Base-by-base conservation (phyloP, 768 basidiomycete genomes). In the Lactarius pseudohatsudake region DNA sequence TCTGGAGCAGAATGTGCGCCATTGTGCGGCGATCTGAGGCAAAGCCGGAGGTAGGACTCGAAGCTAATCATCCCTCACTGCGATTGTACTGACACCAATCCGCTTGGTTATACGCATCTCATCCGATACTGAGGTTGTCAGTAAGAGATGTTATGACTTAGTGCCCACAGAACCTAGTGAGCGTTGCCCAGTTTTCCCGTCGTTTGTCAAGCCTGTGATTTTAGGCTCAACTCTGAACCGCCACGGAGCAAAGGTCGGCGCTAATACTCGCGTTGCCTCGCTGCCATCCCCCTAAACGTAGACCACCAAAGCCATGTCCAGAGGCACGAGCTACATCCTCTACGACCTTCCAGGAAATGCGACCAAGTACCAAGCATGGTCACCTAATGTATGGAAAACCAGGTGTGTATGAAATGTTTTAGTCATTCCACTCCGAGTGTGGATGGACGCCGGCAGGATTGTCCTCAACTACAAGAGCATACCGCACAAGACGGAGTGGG, bases 401-500 rank as follows among this genome's bases (percentile, higher is more conserved):
- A 75, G 78, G 79, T 75, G 59, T 41, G 73, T 66, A 47, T 11
- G 5, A 40, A 41, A 41, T 22, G 1, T 26, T 26, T 7, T 45
- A 10, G 20, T 20, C 20, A 20, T 26, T 53, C 26, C 11, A 50
- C 11, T 22, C 45, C 22, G 45, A 22, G 47, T 53, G 50, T 4
- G 22, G 15, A 59, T 36, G 4, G 4, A 45, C 30, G 18, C 13
- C 3, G 6, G 32, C 36, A 80, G 77, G 67, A 74, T 73, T 62
- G 76, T 77, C 8, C 70, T 81, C 61, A 80, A 81, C 65, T 74
- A 76, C 73, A 82, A 83, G 68, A 72, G 73, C 30, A 56, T 81
- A 28, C 72, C 79, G 1, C 81, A 81, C 74, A 79, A 76, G 69
- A 85, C 84, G 4, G 77, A 80, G 55, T 84, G 81, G 80, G 72